These are phyloP conservation scores for Adiantum capillusveneris DNA, from an alignment of 75 land plant genomes.

Conservation along the genomic window DNA sequence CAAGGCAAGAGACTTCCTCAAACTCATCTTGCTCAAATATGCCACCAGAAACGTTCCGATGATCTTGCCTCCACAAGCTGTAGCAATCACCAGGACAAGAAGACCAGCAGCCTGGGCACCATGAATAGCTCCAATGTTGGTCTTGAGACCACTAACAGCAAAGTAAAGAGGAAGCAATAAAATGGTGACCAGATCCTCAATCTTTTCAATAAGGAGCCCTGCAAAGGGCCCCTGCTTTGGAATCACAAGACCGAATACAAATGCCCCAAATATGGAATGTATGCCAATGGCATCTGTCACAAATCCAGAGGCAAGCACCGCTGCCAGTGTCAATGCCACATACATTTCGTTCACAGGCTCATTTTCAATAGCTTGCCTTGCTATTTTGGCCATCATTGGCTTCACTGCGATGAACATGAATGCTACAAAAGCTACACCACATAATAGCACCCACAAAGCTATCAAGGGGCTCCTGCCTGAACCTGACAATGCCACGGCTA, in stretches of 20 bases:
- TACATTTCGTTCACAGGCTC: slow-evolving; percentile 38
- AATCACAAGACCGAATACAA: slow-evolving; percentile 46
- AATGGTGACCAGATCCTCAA: slow-evolving; percentile 50
- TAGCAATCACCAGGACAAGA: slow-evolving; percentile 34
- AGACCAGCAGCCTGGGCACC: slow-evolving; percentile 41
- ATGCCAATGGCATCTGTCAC: too few relatives aligned
- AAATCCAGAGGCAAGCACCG: slow-evolving; percentile 43
- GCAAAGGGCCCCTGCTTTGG: too few relatives aligned
- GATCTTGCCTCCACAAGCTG: too few relatives aligned
- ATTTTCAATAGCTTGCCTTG: slow-evolving; percentile 20
- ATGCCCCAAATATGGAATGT: slow-evolving; percentile 54
- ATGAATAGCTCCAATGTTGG: too few relatives aligned
- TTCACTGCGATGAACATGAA: slow-evolving; percentile 33
- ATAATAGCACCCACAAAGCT: slow-evolving; percentile 41
- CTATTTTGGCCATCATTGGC: slow-evolving; percentile 37
- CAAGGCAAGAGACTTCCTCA: slow-evolving; percentile 34
- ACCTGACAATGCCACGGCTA: too few relatives aligned
- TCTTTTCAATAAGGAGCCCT: slow-evolving; percentile 42
- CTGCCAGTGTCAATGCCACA: slow-evolving; percentile 36
- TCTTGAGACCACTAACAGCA: slow-evolving; percentile 55
- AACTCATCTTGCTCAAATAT: slow-evolving; percentile 11
- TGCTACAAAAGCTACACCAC: slow-evolving; percentile 40
- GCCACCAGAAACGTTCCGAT: too few relatives aligned
- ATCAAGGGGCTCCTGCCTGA: too few relatives aligned
- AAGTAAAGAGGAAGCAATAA: slow-evolving; percentile 52